Conservation (phyloP, 495 filamentous ascomycete species). For the Podospora sp. region DNA sequence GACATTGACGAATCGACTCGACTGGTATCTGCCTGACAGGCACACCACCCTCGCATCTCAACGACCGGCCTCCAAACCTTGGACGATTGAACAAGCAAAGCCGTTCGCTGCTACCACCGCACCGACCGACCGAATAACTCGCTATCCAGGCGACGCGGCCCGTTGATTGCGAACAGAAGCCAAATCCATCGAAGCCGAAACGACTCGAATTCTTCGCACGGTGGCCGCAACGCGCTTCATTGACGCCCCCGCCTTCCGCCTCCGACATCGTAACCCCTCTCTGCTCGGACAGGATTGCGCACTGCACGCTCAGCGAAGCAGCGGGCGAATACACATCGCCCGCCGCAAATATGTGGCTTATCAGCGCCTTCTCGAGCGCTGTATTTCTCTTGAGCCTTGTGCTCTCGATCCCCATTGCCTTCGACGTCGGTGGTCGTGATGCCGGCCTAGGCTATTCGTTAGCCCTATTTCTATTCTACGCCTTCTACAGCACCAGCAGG, state of each 20-base stretch:
- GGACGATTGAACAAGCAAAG: background rate
- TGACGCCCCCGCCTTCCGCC: background rate
- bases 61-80: background rate
- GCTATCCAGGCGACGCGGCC: background rate
- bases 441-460: conserved; percentile 92
- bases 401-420: conserved; percentile 90
- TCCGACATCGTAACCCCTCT: background rate
- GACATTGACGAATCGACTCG: conserved; percentile 12
- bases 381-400: conserved; percentile 86
- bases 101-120: background rate
- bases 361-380: conserved; percentile 70
- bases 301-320: conserved; percentile 16
- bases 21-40: conserved; percentile 6
- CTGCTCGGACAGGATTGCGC: background rate
- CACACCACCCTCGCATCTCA: background rate
- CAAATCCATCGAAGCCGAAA: background rate
- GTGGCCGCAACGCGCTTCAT: conserved; percentile 7
- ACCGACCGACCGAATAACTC: conserved; percentile 6
- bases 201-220: conserved; percentile 4
- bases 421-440: conserved; percentile 94
- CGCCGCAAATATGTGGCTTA: conserved; percentile 63
- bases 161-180: background rate
- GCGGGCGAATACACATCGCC: conserved; percentile 26
- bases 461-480: conserved; percentile 83
- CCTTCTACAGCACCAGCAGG: conserved; percentile 78